Percentiles rank a stretch among this genome's conserved stretches.
phyloP scores from a whole-genome alignment of 2,329 filamentous ascomycete species.

The Fusarium tupiense region DNA sequence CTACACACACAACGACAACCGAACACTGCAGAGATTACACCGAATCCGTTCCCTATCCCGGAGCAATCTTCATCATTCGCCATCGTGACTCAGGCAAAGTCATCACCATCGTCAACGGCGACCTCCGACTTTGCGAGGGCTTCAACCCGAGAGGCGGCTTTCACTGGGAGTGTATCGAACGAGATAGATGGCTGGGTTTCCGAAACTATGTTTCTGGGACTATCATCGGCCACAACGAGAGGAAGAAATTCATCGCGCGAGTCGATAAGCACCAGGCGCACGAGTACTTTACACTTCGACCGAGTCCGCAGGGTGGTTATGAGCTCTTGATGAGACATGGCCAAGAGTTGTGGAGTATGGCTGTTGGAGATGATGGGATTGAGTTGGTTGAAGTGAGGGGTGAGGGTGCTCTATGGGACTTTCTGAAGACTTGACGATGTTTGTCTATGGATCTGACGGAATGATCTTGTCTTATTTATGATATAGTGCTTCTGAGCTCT shows the following conservation, averaged over 20 bases:
- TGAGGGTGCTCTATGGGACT: constrained; percentile 47
- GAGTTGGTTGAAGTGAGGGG: constrained; percentile 40
- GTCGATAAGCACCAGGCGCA: constrained; percentile 38
- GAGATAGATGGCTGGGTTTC: constrained; percentile 52
- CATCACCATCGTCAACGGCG: constrained; percentile 46
- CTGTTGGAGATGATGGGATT: constrained; percentile 29
- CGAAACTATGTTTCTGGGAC: constrained; percentile 47
- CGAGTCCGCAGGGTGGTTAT: constrained; percentile 47
- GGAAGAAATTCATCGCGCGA: constrained; percentile 34
- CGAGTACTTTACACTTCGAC: constrained; percentile 46
- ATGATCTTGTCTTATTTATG: neutral
- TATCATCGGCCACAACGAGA: constrained; percentile 48
- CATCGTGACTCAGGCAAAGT: constrained; percentile 37
- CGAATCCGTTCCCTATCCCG: constrained; percentile 40
- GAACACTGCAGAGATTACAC: neutral
- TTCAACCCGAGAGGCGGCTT: constrained; percentile 34
- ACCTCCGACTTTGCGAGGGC: constrained; percentile 38
- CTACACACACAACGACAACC: constrained; percentile 24
- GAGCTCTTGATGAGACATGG: constrained; percentile 44
- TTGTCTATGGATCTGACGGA: neutral
- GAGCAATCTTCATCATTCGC: constrained; percentile 47
- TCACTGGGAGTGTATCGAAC: constrained; percentile 52
- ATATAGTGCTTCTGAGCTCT: neutral
- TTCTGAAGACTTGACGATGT: constrained; percentile 27
- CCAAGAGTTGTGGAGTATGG: constrained; percentile 45